Percentiles rank a stretch among this genome's conserved stretches.
Evolutionary conservation across 306 rosid genomes (phyloP).

Genomic region (Datisca glomerata): DNA sequence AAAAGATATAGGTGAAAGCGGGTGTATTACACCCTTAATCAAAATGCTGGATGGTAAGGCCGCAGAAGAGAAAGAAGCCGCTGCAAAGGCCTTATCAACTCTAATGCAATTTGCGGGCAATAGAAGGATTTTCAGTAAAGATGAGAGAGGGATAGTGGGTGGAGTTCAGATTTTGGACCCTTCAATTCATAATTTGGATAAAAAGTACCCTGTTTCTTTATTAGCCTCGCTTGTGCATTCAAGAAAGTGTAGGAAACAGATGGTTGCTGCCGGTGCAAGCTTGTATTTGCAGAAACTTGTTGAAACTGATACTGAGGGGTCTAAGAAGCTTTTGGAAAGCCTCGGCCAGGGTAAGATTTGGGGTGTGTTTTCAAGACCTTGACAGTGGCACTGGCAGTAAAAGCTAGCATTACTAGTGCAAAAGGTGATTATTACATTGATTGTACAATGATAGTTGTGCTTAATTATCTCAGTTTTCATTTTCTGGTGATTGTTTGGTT

Average conservation of each 20-base stretch:
- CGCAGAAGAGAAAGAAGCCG: constrained; percentile 68
- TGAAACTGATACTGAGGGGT: constrained; percentile 62
- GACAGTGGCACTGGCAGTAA: too few species aligned
- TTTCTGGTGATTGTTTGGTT: too few species aligned
- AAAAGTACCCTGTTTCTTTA: constrained; percentile 66
- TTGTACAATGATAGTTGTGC: too few species aligned
- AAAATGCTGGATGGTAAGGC: constrained; percentile 92
- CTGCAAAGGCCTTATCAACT: constrained; percentile 59
- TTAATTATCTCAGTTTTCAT: too few species aligned
- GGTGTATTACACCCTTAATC: constrained; percentile 41
- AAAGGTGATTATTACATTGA: too few species aligned
- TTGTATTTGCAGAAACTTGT: constrained; percentile 55
- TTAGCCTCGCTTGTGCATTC: constrained; percentile 48
- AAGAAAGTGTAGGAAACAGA: constrained; percentile 62
- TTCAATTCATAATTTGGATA: constrained; percentile 47
- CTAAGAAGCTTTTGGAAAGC: constrained; percentile 70
- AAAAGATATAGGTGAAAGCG: constrained; percentile 79
- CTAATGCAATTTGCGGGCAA: constrained; percentile 34
- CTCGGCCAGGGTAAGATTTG: constrained; percentile 84
- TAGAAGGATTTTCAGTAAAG: constrained; percentile 48
- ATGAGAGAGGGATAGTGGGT: constrained; percentile 50
- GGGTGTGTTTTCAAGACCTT: too few species aligned
- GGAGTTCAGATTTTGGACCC: constrained; percentile 73
- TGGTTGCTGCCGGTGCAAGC: constrained; percentile 72
- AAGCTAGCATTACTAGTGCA: too few species aligned